Conservation (phyloP, 306 rosid species). For the Castanopsis chinensis region DNA sequence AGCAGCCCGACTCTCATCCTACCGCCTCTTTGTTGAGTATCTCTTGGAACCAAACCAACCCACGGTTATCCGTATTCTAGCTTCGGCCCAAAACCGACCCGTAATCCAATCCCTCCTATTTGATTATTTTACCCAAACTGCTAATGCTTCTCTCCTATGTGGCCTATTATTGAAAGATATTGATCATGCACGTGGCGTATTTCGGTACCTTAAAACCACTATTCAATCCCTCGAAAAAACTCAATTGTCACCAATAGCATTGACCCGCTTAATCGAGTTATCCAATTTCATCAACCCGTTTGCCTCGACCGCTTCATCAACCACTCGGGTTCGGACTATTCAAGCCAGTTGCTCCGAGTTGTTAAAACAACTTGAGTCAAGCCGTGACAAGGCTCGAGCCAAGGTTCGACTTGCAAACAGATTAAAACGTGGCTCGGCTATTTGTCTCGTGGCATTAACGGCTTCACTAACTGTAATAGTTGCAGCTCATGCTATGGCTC, state of each 20-base stretch:
- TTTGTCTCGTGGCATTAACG: conserved; percentile 33
- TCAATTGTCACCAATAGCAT: neutral
- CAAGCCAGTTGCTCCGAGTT: conserved; percentile 37
- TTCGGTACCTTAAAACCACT: conserved; percentile 11
- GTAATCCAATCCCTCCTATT: conserved; percentile 29
- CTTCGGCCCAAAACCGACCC: conserved; percentile 30
- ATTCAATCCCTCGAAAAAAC: conserved; percentile 22
- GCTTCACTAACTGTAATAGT: conserved; percentile 44
- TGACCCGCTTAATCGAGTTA: conserved; percentile 23
- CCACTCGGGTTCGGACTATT: neutral
- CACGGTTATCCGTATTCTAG: conserved; percentile 31
- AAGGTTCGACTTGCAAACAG: conserved; percentile 26
- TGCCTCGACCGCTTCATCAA: neutral
- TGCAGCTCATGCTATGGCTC: conserved; percentile 48
- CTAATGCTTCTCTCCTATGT: conserved; percentile 59
- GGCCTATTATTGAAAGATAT: conserved; percentile 56
- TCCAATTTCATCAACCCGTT: conserved; percentile 33
- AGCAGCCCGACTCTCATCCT: conserved; percentile 67
- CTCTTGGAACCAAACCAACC: conserved; percentile 69
- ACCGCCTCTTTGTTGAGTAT: conserved; percentile 67
- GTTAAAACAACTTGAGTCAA: conserved; percentile 46
- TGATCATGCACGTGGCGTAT: conserved; percentile 38
- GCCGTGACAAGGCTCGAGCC: conserved; percentile 39
- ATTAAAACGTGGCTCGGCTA: conserved; percentile 35
- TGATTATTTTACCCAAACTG: conserved; percentile 59